A percentile compares a stretch with the other conserved stretches of the same genome.
phyloP scores from a whole-genome alignment of 2,329 filamentous ascomycete genomes.

The Magnaporthiopsis rhizophila region DNA sequence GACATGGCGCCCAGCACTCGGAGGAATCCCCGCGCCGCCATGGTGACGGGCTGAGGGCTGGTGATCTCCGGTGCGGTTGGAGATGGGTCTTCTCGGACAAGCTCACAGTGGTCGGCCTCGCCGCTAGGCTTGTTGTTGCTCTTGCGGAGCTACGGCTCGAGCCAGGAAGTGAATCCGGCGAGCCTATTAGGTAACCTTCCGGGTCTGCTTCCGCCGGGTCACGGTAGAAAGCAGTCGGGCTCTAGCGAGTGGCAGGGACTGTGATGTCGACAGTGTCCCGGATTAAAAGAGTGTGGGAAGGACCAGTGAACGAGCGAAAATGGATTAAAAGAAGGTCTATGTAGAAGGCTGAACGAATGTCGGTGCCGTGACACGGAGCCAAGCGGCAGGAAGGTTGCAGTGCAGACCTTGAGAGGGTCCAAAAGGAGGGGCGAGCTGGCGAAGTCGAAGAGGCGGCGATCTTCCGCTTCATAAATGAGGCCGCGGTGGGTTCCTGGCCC shows the following conservation, averaged over 20 bases:
- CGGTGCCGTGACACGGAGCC: conserved; percentile 2
- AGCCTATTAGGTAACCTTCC: neutral
- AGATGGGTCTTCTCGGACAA: neutral
- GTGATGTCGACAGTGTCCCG: neutral
- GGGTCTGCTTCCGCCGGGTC: too few relatives aligned
- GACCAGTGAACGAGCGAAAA: conserved; percentile 2
- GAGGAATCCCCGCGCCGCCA: conserved; percentile 3
- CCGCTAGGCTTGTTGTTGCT: neutral
- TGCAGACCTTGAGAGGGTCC: conserved; percentile 4
- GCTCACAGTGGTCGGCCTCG: neutral
- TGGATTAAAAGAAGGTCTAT: neutral
- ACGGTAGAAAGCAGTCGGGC: neutral
- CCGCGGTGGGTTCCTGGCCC: neutral
- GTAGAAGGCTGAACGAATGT: conserved; percentile 1
- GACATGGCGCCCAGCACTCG: conserved; percentile 15
- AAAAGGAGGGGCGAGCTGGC: neutral
- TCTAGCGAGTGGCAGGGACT: conserved; percentile 1
- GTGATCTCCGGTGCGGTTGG: neutral
- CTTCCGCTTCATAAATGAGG: conserved; percentile 2
- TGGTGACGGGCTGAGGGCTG: neutral
- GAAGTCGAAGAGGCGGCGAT: neutral
- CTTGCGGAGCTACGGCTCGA: neutral
- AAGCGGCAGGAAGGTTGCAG: conserved; percentile 7
- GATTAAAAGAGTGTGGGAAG: neutral
- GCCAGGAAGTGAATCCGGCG: neutral